Conservation (phyloP, 2,329 filamentous ascomycete species). For the Aspergillus calidoustus region DNA sequence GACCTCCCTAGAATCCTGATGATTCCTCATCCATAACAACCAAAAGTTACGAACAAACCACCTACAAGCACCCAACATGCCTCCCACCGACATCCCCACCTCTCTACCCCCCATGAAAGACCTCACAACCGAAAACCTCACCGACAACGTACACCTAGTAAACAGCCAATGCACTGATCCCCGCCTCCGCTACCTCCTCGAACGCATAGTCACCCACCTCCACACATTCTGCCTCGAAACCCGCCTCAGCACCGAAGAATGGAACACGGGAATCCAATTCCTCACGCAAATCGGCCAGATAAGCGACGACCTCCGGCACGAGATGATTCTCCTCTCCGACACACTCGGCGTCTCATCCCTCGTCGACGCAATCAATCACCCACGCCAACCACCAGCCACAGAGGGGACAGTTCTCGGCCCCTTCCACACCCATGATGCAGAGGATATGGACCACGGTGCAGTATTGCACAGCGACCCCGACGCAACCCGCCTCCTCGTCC, state of each 20-base stretch:
- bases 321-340: slow-evolving; percentile 26
- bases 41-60: no score
- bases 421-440: slow-evolving; percentile 34
- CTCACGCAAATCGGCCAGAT: slow-evolving; percentile 55
- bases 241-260: slow-evolving; percentile 74
- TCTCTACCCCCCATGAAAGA: slow-evolving; percentile 61
- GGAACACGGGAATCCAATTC: slow-evolving; percentile 75
- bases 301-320: slow-evolving; percentile 20
- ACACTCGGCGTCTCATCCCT: slow-evolving; percentile 32
- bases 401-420: slow-evolving; percentile 36
- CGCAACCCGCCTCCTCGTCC: slow-evolving; percentile 25
- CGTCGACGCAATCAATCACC: slow-evolving; percentile 33
- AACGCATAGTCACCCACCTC: slow-evolving; percentile 73
- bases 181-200: slow-evolving; percentile 72
- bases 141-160: slow-evolving; percentile 73
- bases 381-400: slow-evolving; percentile 25
- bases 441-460: slow-evolving; percentile 26
- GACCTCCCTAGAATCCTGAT: neutral
- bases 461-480: slow-evolving; percentile 26
- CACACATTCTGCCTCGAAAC: slow-evolving; percentile 84
- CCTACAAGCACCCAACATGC: slow-evolving; percentile 2
- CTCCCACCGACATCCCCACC: slow-evolving; percentile 15
- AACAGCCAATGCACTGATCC: slow-evolving; percentile 71
- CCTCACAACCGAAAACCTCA: slow-evolving; percentile 79
- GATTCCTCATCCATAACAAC: neutral